phyloP scores from a whole-genome alignment of 2,329 filamentous ascomycete genomes.

The Torrubiella hemipterigena region DNA sequence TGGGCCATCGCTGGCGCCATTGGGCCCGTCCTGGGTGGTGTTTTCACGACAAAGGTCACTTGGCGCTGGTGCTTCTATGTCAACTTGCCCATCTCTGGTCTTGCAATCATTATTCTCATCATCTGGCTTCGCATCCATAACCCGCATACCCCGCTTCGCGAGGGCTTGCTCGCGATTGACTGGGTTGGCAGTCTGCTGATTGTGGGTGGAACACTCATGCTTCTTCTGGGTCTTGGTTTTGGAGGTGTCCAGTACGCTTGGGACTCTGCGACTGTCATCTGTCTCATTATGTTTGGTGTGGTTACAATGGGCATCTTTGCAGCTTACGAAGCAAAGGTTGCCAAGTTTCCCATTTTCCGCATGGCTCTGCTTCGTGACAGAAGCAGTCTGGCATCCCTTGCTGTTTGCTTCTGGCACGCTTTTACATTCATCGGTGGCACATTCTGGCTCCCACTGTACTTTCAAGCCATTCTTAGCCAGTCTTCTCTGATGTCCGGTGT shows the following conservation, averaged over 20 bases:
- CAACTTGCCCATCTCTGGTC: constrained; percentile 39
- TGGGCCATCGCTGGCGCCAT: constrained; percentile 56
- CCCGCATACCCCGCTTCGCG: constrained; percentile 47
- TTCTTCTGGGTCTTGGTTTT: constrained; percentile 76
- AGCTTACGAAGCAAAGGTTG: constrained; percentile 60
- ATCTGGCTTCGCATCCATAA: constrained; percentile 59
- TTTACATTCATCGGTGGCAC: constrained; percentile 65
- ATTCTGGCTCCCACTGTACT: constrained; percentile 80
- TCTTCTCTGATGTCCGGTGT: constrained; percentile 61
- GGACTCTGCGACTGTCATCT: constrained; percentile 63
- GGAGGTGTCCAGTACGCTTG: constrained; percentile 68
- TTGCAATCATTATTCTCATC: constrained; percentile 36
- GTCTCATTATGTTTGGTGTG: constrained; percentile 63
- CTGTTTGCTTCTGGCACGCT: constrained; percentile 60
- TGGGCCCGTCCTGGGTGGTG: constrained; percentile 57
- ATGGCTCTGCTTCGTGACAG: constrained; percentile 53
- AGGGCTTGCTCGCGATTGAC: constrained; percentile 52
- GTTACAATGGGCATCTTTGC: constrained; percentile 54
- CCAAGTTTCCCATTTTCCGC: constrained; percentile 70
- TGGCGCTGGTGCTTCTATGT: constrained; percentile 64
- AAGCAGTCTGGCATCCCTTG: constrained; percentile 54
- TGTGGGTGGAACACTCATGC: constrained; percentile 70
- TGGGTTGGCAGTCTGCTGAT: constrained; percentile 46
- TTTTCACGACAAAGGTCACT: constrained; percentile 49
- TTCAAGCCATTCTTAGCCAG: constrained; percentile 61